These are phyloP conservation scores for Azolla pinnata DNA, from an alignment of 75 land plant genomes.

Conservation along the genomic window DNA sequence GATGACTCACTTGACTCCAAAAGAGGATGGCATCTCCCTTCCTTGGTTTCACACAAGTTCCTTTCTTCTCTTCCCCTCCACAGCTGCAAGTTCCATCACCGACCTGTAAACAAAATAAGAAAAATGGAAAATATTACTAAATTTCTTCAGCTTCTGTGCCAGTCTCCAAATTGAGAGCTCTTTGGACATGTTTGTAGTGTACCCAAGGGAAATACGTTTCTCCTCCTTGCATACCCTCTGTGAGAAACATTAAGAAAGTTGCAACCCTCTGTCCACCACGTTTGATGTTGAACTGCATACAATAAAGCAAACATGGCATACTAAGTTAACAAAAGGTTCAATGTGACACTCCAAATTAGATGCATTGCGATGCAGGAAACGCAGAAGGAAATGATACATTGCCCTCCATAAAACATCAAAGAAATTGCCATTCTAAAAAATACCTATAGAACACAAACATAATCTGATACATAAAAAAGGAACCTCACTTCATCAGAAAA, in stretches of 20 bases:
- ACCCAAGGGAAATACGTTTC: conserved; percentile 77
- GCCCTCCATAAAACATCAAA: too few species aligned
- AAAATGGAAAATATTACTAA: neutral
- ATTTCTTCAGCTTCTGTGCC: neutral
- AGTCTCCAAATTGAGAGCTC: neutral
- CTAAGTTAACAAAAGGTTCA: too few species aligned
- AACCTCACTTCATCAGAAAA: conserved; percentile 77
- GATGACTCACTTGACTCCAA: conserved; percentile 82
- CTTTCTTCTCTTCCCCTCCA: conserved; percentile 69
- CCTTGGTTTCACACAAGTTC: conserved; percentile 66
- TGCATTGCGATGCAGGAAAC: too few species aligned
- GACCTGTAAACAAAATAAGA: conserved; percentile 36
- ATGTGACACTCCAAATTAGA: too few species aligned
- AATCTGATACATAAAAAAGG: neutral
- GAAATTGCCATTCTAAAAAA: too few species aligned
- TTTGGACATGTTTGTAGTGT: neutral
- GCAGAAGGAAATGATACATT: too few species aligned
- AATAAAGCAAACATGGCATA: too few species aligned
- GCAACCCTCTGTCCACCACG: conserved; percentile 91
- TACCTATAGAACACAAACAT: neutral
- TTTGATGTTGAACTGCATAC: conserved; percentile 77
- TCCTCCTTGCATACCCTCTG: conserved; percentile 74
- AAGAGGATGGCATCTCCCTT: conserved; percentile 97
- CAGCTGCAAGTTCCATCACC: conserved; percentile 77
- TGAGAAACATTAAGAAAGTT: conserved; percentile 93